phyloP scores from a whole-genome alignment of 257 asterid species.

The Plantago elongata region DNA sequence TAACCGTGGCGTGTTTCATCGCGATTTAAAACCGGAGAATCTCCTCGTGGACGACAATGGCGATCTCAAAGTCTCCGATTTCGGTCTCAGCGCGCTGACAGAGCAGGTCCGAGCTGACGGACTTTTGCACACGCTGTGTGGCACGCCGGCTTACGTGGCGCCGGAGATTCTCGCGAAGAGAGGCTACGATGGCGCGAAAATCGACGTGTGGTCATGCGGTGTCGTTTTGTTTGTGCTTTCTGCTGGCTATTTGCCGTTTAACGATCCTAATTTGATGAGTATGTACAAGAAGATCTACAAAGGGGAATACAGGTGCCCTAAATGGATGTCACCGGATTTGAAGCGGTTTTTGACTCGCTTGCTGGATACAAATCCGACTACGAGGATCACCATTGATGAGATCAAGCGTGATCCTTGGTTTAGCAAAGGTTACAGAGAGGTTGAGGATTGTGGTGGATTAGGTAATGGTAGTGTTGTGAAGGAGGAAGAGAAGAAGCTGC shows the following conservation, averaged over 20 bases:
- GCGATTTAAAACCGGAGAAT: constrained; percentile 88
- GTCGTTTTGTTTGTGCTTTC: constrained; percentile 45
- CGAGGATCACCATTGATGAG: constrained; percentile 69
- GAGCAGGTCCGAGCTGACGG: constrained; percentile 65
- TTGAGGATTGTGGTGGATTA: not conserved
- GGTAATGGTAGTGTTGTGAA: constrained; percentile 9
- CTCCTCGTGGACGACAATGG: constrained; percentile 74
- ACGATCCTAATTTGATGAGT: constrained; percentile 53
- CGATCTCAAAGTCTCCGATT: constrained; percentile 75
- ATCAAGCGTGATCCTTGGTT: constrained; percentile 77
- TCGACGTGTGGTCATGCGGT: constrained; percentile 88
- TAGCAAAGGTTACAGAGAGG: constrained; percentile 46
- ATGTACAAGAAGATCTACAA: constrained; percentile 66
- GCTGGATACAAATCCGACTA: constrained; percentile 59
- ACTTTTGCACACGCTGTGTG: constrained; percentile 76
- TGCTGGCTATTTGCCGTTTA: constrained; percentile 79
- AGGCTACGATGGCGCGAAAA: constrained; percentile 82
- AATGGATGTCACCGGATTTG: constrained; percentile 78
- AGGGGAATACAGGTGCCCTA: constrained; percentile 82
- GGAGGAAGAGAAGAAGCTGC: constrained; percentile 36
- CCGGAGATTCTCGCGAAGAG: constrained; percentile 77
- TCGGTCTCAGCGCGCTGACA: constrained; percentile 74
- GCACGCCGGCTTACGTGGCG: constrained; percentile 96
- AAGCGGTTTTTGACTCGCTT: constrained; percentile 58
- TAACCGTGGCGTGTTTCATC: constrained; percentile 69